Evolutionary conservation across 148 eudicot genomes (phyloP), one percentile per base, ranked within the genome.

Genomic region (Vaccinium corymbosum): DNA sequence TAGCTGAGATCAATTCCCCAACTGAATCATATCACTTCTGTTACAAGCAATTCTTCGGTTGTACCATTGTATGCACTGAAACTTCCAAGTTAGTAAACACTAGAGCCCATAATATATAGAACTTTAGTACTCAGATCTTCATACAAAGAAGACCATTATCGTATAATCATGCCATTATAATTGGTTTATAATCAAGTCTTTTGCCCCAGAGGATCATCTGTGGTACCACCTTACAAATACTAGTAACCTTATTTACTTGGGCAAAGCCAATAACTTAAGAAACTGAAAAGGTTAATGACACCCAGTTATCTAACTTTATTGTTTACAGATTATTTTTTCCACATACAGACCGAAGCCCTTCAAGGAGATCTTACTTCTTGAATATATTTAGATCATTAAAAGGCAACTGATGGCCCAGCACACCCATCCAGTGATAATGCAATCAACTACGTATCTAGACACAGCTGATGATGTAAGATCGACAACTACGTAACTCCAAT

Each of bases 381-480:
- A 72, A 71, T 71, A 32, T 14, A 1, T 71, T 20, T 71, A 29
- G 75, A 71, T 71, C 71, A 12, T 27, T 27, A 68, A 22, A 68
- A 68, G 38, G 73, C 73, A 27, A 68, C 38, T 68, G 73, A 68
- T 68, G 32, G 73, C 73, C 73, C 12, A 68, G 17, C 38, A 68
- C 38, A 68, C 19, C 42, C 42, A 68, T 27, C 72, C 35, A 66
- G 35, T 11, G 72, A 3, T 27, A 66, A 25, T 27, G 76, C n/a
- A 14, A 14, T 35, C 20, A 71, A 14, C 19, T 71, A 32, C 76
- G 4, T 71, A n/a, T 66, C 27, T 22, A 11, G 35, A 66, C 16
- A 10, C 38, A 27, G 73, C 38, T 27, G 19, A 27, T 68, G 42
- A 27, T 29, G 17, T 29, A 27, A 66, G 17, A 27, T 68, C 4